Conservation (phyloP, 257 asterid genomes). For the Solanum ossicruentum region DNA sequence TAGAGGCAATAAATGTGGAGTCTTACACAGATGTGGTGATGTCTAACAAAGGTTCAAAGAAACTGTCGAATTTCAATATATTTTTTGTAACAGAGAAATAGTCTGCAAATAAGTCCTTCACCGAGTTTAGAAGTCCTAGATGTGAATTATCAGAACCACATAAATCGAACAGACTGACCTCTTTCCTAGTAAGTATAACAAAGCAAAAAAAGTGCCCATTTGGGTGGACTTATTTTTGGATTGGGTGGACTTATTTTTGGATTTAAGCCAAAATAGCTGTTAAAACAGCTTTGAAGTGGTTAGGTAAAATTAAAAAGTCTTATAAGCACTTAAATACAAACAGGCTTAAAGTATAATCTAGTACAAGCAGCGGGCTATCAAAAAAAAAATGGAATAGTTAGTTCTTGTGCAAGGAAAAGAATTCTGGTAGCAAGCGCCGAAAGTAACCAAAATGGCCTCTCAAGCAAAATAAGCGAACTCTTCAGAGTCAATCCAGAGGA, state of each 20-base stretch:
- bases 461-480: background rate
- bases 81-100: background rate
- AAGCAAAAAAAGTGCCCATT: background rate
- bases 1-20: background rate
- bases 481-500: background rate
- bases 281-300: no score
- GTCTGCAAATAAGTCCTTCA: background rate
- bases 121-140: background rate
- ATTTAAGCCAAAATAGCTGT: no score
- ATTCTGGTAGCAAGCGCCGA: background rate
- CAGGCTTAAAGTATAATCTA: background rate
- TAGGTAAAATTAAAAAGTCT: no score
- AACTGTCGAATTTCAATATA: background rate
- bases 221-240: no score
- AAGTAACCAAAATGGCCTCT: background rate
- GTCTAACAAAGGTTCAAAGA: background rate
- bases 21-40: background rate
- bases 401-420: background rate
- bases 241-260: no score
- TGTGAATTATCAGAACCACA: background rate
- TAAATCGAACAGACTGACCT: background rate
- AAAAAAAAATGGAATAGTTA: background rate
- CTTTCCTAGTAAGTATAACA: background rate
- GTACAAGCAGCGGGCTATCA: background rate
- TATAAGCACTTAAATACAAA: no score